Percentiles rank a stretch among this genome's conserved stretches.
Conservation (phyloP, 2,329 filamentous ascomycete species). For the Lojkania enalia region DNA sequence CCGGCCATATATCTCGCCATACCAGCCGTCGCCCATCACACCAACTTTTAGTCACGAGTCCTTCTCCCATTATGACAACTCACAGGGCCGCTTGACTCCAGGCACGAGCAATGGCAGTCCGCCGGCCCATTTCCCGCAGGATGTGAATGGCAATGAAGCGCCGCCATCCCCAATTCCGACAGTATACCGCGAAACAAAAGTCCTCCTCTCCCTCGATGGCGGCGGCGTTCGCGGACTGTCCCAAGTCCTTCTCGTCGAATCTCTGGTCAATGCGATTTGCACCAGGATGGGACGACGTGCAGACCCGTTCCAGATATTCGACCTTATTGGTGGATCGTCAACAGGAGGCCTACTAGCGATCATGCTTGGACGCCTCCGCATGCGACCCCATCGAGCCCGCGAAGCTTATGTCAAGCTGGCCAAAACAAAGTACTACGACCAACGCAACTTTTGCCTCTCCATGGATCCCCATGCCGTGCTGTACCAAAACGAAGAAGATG, state of each 20-base stretch:
- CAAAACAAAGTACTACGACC: conserved; percentile 31
- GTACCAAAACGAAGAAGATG: conserved; percentile 4
- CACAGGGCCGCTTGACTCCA: background rate
- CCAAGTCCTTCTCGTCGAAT: conserved; percentile 33
- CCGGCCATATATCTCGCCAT: background rate
- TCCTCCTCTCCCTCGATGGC: conserved; percentile 38
- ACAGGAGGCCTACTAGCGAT: conserved; percentile 34
- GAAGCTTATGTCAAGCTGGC: conserved; percentile 34
- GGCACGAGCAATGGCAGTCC: background rate
- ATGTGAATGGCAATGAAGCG: background rate
- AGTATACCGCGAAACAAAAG: conserved; percentile 31
- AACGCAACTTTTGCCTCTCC: conserved; percentile 29
- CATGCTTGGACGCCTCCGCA: conserved; percentile 34
- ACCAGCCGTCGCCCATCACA: too few relatives aligned
- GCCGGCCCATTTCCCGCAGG: background rate
- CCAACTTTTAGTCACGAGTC: too few relatives aligned
- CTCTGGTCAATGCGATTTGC: conserved; percentile 37
- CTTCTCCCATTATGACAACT: too few relatives aligned
- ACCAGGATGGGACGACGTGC: conserved; percentile 27
- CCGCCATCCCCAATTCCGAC: conserved; percentile 12
- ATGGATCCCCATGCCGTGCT: conserved; percentile 22
- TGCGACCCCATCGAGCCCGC: conserved; percentile 33
- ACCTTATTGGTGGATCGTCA: conserved; percentile 34
- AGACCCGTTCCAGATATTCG: conserved; percentile 36
- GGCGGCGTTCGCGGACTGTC: conserved; percentile 38